Percentiles rank a stretch among this genome's conserved stretches.
Evolutionary conservation across 2,329 filamentous ascomycete species (phyloP).

Genomic region (Paraphaeosphaeria minitans): DNA sequence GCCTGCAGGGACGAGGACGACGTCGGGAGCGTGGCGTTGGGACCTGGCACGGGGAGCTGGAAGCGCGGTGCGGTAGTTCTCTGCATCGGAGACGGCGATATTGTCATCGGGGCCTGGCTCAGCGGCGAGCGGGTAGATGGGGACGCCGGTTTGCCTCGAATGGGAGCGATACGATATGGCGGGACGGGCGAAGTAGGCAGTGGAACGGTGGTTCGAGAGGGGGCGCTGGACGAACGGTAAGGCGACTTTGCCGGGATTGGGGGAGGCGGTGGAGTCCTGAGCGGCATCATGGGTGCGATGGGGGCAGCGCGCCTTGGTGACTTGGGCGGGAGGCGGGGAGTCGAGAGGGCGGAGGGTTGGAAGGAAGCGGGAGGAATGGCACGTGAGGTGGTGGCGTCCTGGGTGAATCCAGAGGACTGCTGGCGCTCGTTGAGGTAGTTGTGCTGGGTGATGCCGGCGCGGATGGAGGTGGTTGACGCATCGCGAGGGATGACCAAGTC

Average conservation of each 20-base stretch:
- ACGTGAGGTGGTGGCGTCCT: constrained; percentile 26
- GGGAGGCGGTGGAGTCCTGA: neutral
- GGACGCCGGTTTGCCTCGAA: neutral
- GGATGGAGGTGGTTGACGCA: constrained; percentile 11
- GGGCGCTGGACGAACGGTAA: neutral
- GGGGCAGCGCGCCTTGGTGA: neutral
- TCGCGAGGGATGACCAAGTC: constrained; percentile 10
- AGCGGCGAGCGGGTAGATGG: neutral
- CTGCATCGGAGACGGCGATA: too few species aligned
- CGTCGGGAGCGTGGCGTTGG: neutral
- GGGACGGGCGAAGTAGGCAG: neutral
- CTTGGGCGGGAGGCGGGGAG: neutral
- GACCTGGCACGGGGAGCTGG: neutral
- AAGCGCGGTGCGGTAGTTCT: neutral
- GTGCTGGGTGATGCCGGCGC: constrained; percentile 26
- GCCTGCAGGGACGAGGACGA: neutral
- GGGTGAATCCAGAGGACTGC: constrained; percentile 22
- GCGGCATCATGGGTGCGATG: constrained; percentile 3
- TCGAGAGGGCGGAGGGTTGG: neutral
- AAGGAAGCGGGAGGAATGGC: constrained; percentile 26
- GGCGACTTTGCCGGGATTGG: neutral
- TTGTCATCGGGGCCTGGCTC: neutral
- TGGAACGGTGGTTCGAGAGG: neutral
- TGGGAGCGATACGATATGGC: neutral
- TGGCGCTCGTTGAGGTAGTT: constrained; percentile 23